These are phyloP conservation scores for Verticillium dahliae DNA, from an alignment of 2,329 filamentous ascomycete genomes.

Conservation along the genomic window DNA sequence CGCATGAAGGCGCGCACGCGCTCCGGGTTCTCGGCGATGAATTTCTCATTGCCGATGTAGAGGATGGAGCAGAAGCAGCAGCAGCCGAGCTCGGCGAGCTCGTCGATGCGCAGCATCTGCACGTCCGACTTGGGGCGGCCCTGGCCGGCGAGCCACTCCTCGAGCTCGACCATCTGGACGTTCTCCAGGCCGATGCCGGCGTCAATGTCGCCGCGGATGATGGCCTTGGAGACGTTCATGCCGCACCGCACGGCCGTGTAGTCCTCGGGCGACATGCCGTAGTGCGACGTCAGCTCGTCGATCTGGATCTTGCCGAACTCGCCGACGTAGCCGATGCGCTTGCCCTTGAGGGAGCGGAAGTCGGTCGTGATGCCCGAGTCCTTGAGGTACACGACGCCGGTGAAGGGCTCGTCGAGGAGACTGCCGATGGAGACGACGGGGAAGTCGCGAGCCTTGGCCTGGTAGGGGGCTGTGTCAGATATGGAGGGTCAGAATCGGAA, in stretches of 20 bases:
- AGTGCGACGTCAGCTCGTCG: constrained; percentile 72
- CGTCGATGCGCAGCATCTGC: constrained; percentile 75
- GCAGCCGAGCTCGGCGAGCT: constrained; percentile 72
- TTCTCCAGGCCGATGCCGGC: constrained; percentile 74
- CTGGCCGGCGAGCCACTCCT: constrained; percentile 64
- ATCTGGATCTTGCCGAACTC: constrained; percentile 83
- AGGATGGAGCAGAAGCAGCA: constrained; percentile 81
- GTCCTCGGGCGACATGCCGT: constrained; percentile 65
- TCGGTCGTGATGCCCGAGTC: constrained; percentile 67
- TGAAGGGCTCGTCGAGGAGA: constrained; percentile 74
- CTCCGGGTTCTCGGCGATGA: constrained; percentile 59
- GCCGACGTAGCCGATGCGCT: constrained; percentile 72
- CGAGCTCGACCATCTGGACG: constrained; percentile 77
- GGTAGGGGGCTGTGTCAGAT: neutral
- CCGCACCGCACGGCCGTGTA: constrained; percentile 74
- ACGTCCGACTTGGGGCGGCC: constrained; percentile 60
- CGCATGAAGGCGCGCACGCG: constrained; percentile 62
- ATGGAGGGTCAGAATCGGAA: accelerated
- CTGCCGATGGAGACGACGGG: constrained; percentile 68
- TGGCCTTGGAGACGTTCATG: constrained; percentile 75
- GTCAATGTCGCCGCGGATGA: constrained; percentile 66
- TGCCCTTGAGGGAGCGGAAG: constrained; percentile 69
- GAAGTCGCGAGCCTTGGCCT: constrained; percentile 71
- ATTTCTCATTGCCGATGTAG: constrained; percentile 71
- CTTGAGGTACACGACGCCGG: constrained; percentile 71